Evolutionary conservation across 495 filamentous ascomycete genomes (phyloP).

Genomic region (Elasticomyces elasticus): DNA sequence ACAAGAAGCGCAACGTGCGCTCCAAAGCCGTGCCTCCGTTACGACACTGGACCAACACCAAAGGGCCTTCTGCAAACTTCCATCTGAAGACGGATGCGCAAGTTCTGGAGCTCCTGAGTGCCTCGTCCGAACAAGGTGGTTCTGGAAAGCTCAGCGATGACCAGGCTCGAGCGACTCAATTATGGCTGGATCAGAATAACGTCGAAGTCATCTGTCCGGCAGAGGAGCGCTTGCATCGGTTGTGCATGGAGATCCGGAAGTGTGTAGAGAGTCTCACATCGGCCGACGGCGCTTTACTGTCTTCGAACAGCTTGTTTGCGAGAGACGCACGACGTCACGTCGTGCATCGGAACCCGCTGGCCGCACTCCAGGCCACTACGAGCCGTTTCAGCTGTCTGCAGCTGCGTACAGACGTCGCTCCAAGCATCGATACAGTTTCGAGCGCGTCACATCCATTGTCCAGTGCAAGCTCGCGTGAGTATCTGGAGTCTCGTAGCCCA

Average conservation of each 20-base stretch:
- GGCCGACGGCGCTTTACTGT: conserved; percentile 76
- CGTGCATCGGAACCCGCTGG: background rate
- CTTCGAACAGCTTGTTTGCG: conserved; percentile 82
- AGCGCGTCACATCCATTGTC: conserved; percentile 12
- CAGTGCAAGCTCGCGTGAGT: conserved; percentile 49
- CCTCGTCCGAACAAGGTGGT: conserved; percentile 72
- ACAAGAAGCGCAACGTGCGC: conserved; percentile 37
- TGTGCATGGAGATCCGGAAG: conserved; percentile 80
- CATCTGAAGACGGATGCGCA: conserved; percentile 79
- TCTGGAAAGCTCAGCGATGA: conserved; percentile 95
- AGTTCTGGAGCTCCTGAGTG: conserved; percentile 77
- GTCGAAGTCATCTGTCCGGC: conserved; percentile 93
- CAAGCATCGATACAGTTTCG: conserved; percentile 15
- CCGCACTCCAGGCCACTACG: conserved; percentile 55
- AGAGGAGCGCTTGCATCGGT: conserved; percentile 89
- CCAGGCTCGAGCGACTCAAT: conserved; percentile 74
- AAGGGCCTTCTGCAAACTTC: conserved; percentile 54
- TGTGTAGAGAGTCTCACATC: conserved; percentile 82
- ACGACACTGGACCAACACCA: conserved; percentile 31
- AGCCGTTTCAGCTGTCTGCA: conserved; percentile 25
- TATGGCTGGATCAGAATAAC: conserved; percentile 71
- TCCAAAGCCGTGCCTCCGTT: conserved; percentile 19
- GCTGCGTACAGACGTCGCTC: conserved; percentile 3
- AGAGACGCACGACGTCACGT: conserved; percentile 47
- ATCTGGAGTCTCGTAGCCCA: conserved; percentile 56